Conservation (phyloP, 2,329 filamentous ascomycete species). For the Hansfordia pulvinata region DNA sequence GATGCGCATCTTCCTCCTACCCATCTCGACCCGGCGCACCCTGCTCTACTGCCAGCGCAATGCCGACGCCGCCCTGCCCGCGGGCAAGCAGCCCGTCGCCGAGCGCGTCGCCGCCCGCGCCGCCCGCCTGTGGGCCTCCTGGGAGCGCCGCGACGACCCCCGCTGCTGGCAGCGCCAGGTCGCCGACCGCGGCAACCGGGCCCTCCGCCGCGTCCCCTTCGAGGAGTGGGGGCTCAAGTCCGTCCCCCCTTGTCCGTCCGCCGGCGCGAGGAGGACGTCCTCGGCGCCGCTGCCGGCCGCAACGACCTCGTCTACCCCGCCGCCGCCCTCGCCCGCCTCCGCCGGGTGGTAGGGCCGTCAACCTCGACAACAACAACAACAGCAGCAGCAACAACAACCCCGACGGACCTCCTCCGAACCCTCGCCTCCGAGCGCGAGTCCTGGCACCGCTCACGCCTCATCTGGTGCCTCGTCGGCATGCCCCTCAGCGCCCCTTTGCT, state of each 20-base stretch:
- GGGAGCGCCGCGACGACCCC: conserved; percentile 80
- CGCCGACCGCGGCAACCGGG: conserved; percentile 74
- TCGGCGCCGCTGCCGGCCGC: conserved; percentile 48
- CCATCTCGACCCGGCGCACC: conserved; percentile 80
- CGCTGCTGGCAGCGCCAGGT: conserved; percentile 79
- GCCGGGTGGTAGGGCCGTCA: too few species aligned
- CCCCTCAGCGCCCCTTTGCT: conserved; percentile 69
- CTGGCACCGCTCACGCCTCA: conserved; percentile 62
- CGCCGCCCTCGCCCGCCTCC: too few species aligned
- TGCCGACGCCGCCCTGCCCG: conserved; percentile 42
- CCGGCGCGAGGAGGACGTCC: conserved; percentile 47
- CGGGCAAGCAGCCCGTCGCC: conserved; percentile 38
- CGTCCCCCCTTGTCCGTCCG: conserved; percentile 63
- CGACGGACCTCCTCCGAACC: conserved; percentile 50
- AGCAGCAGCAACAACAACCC: conserved; percentile 43
- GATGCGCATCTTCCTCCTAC: conserved; percentile 91
- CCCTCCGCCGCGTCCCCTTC: conserved; percentile 78
- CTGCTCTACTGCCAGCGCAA: conserved; percentile 84
- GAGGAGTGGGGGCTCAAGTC: conserved; percentile 98
- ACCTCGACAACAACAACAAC: too few species aligned
- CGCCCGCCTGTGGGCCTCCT: conserved; percentile 65
- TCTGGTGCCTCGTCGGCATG: conserved; percentile 72
- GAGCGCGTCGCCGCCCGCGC: conserved; percentile 63
- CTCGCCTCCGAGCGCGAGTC: conserved; percentile 71
- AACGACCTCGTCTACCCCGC: conserved; percentile 66